Percentiles rank a stretch among this genome's conserved stretches.
Conservation (phyloP, 371 early-diverging fungal genomes). For the Actinomucor elegans region DNA sequence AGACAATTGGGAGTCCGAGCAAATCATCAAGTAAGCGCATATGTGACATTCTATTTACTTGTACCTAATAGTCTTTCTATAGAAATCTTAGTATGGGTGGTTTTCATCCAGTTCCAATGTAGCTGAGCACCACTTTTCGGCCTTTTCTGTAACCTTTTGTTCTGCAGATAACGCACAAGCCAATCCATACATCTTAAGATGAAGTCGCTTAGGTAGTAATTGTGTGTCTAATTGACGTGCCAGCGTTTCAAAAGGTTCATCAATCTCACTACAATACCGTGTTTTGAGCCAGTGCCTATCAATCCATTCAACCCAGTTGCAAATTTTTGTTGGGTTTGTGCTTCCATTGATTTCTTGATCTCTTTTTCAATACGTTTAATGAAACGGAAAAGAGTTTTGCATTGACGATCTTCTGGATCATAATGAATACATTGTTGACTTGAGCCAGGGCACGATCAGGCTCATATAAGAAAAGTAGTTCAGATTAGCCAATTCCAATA, state of each 20-base stretch:
- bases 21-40: slow-evolving; percentile 25
- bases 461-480: slow-evolving; percentile 75
- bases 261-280: slow-evolving; percentile 54
- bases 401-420: slow-evolving; percentile 89
- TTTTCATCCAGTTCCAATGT: slow-evolving; percentile 60
- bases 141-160: slow-evolving; percentile 42
- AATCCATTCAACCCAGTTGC: slow-evolving; percentile 68
- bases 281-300: slow-evolving; percentile 48
- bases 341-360: slow-evolving; percentile 58
- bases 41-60: too few relatives aligned
- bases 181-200: slow-evolving; percentile 53
- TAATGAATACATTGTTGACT: slow-evolving; percentile 84
- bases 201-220: slow-evolving; percentile 53
- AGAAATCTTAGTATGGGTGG: too few relatives aligned
- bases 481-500: slow-evolving; percentile 69
- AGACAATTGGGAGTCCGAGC: slow-evolving; percentile 63
- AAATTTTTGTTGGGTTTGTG: slow-evolving; percentile 59
- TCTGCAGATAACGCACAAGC: slow-evolving; percentile 65
- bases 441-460: slow-evolving; percentile 65
- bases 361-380: slow-evolving; percentile 81
- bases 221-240: slow-evolving; percentile 30
- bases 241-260: slow-evolving; percentile 41
- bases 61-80: too few relatives aligned
- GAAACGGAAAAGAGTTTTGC: slow-evolving; percentile 71
- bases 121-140: slow-evolving; percentile 59